Evolutionary conservation across 1,284 basidiomycete species (phyloP), one percentile per base, ranked within the genome.

Genomic region (Tremellales sp.): DNA sequence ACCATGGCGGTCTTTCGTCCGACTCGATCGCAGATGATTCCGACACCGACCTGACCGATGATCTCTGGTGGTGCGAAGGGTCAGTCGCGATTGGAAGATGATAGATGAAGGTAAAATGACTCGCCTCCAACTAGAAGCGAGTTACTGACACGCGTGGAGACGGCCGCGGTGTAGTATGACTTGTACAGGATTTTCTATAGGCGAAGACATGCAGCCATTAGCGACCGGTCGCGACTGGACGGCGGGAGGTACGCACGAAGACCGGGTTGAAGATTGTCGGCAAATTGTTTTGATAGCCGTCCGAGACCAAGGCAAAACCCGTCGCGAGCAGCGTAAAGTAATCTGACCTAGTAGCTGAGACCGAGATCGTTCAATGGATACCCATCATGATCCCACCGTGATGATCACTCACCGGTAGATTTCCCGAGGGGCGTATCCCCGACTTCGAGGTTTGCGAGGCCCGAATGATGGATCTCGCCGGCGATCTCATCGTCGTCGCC

Each of bases 1-100:
- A 87, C 80, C 42, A 87, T 77, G 8, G 83, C 84, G 19, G 78
- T 78, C 65, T 86, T 86, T 41, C 85, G 76, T 22, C 86, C 86
- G 28, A 86, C 60, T 41, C 81, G 77, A 63, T 87, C 86, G 56
- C 83, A 85, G 25, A 85, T 70, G 19, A 86, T 57, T 12, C 86
- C 86, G 44, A 50, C 52, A 50, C 39, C 51, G 28, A 48, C 28
- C 31, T 61, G 37, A 43, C 53, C 47, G 38, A 54, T 53, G 52
- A 61, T 56, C 71, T 73, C 61, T 56, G 43, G 24, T 9, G 25
- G 8, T n/a, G 16, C 32, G 19, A 13, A 14, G 18, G 18, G 31
- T 48, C 26, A 49, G 32, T 36, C 2, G 18, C 18, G 26, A 16
- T 16, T 2, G 10, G 27, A 29, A n/a, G 19, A 14, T 14, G 32